phyloP scores from a whole-genome alignment of 371 early-diverging fungal genomes.

The Syncephalastrum contaminatum region DNA sequence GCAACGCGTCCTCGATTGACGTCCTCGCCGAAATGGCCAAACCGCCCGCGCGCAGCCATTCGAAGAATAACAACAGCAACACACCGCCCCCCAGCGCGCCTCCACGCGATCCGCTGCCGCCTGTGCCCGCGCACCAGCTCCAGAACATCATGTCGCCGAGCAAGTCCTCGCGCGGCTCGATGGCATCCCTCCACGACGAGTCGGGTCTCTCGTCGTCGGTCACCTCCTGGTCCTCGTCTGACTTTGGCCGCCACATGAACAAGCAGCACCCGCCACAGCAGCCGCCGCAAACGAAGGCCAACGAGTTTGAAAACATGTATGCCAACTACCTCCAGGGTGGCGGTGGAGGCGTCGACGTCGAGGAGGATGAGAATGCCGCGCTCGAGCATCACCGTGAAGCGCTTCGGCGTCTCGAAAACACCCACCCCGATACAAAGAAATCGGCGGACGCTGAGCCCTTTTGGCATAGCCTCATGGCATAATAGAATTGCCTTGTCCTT shows the following conservation, averaged over 20 bases:
- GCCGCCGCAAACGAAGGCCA: conserved; percentile 1
- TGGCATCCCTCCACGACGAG: conserved; percentile 10
- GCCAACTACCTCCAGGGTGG: conserved; percentile 7
- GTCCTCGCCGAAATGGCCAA: conserved; percentile 25
- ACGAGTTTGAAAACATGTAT: conserved; percentile 11
- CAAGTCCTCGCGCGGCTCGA: conserved; percentile 14
- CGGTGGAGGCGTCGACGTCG: background rate
- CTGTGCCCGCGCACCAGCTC: conserved; percentile 14
- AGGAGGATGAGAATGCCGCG: conserved; percentile 2
- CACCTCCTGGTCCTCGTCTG: conserved; percentile 25
- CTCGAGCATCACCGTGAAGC: conserved; percentile 12
- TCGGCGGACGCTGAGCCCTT: conserved; percentile 5
- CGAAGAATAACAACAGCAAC: conserved; percentile 4
- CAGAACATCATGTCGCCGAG: conserved; percentile 2
- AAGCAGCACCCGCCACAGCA: conserved; percentile 3
- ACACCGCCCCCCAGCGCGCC: conserved; percentile 29
- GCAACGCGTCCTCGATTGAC: conserved; percentile 30
- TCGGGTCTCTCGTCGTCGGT: conserved; percentile 11
- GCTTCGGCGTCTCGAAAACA: conserved; percentile 10
- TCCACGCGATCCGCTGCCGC: conserved; percentile 31
- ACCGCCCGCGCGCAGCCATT: conserved; percentile 8
- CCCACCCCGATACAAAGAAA: too few relatives aligned
- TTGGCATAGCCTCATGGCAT: conserved; percentile 12
- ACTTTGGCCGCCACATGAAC: conserved; percentile 1
- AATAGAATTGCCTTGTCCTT: conserved; percentile 1